Base-by-base conservation (phyloP, 208 protist species). In the Acanthamoeba divionensis region DNA sequence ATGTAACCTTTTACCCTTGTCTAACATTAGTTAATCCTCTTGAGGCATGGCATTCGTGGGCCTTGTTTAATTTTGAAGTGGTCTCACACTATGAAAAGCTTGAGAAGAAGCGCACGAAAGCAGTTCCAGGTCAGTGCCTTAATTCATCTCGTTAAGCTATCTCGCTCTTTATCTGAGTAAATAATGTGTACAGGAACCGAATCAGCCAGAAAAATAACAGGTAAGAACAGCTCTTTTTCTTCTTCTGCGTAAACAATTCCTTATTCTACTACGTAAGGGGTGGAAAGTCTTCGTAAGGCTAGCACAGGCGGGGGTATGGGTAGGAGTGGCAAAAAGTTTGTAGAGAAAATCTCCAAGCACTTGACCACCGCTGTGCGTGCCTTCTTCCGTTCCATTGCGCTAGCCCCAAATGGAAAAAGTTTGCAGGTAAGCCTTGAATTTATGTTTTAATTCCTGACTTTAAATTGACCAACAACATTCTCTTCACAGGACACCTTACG, bases 401-500 rank as follows among this genome's bases (percentile, higher is more conserved):
- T 83, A 94, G 95, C 54, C 12, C 86, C 91, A 4, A 52, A 69
- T 36, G 75, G 90, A 0, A 91, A 91, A 52, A 90, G 85, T 31
- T 66, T 90, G 15, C 85, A 90, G 73, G 73, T 83, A 18, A n/a
- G 9, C 3, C 47, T 8, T 55, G n/a, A 66, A 21, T n/a, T n/a
- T n/a, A n/a, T n/a, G n/a, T n/a, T n/a, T n/a, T n/a, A n/a, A n/a
- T n/a, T n/a, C n/a, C n/a, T n/a, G n/a, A n/a, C n/a, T 9, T 91
- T 96, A 85, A n/a, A n/a, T 8, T 31, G 66, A 5, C 7, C 18
- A 29, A 18, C 21, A 73, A 41, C 7, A 24, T 95, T 97, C 83
- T 93, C 96, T 21, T 86, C 97, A 36, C 98, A 99, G 95, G 99
- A 99, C 93, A 96, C 98, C 52, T 95, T 99, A 33, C 96, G 99